Base-by-base conservation (phyloP, 169 alveolate species). In the Plasmodium sp. region DNA sequence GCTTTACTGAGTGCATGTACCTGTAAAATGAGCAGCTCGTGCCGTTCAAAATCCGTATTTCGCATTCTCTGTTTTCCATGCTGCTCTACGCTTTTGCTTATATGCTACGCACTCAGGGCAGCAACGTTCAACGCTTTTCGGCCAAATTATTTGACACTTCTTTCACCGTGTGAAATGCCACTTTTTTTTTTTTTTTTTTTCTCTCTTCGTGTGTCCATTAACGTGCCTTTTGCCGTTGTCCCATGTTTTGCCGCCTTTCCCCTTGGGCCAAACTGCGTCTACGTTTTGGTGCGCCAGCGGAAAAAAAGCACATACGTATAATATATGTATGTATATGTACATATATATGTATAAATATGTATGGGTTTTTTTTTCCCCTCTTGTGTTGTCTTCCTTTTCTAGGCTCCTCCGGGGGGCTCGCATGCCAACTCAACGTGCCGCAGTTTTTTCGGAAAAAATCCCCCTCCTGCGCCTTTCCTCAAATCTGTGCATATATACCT, bases 1-100 rank as follows among this genome's bases (percentile, higher is more conserved):
- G 95, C 82, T 92, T 92, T 5, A 92, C 95, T 92, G 92, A 83
- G 74, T 92, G 95, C 95, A 92, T 92, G 41, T 92, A 92, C 74
- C 95, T 62, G 56, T 92, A 92, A 82, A 92, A 92, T 34, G 85
- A 67, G 62, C 95, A 92, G 39, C 95, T 92, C 34, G 95, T 92
- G 1, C 92, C 95, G 45, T 92, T 92, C 27, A 92, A 67, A 71
- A 92, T 92, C 33, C 95, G 48, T 92, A 92, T 92, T 81, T 92
- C 95, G 62, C 95, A 92, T 41, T 92, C 95, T 58, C 95, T 71
- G 62, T 54, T 92, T 73, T 92, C 95, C 95, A 92, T 92, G 34
- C n/a, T 67, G 18, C 5, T 14, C 27, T 67, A 7, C 39, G 2
- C 77, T 67, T 27, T 67, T 22, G n/a, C 43, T 22, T 0, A 0